Base-by-base conservation (phyloP, 2,329 filamentous ascomycete species). In the Monosporascus sp. region DNA sequence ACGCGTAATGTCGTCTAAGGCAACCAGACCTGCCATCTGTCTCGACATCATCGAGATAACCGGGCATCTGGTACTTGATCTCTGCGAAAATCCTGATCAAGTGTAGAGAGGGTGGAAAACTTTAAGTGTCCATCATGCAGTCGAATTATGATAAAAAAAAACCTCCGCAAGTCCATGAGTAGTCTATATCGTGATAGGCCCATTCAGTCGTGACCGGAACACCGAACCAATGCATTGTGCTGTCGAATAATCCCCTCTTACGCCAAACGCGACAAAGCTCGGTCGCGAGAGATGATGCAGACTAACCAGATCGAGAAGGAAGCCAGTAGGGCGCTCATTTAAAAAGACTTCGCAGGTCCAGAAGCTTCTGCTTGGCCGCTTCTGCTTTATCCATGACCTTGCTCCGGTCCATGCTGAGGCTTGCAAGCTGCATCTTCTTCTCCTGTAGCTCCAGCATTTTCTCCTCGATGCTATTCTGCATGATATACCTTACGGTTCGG, bases 381-480 rank as follows among this genome's bases (percentile, higher is more conserved):
- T 89, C 83, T 5, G 73, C 72, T 68, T 82, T 83, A 53, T 77
- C 78, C 59, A 68, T 67, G 25, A 64, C 62, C 18, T 58, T 63
- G 37, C 59, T 60, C 25, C 81, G 78, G 58, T 89, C 88, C 86
- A 95, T 86, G 66, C 89, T 93, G 60, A 97, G 76, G 65, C 89
- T 90, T 0, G 94, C 94, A 50, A 99, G 74, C 69, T 90, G 87
- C 74, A 88, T 89, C 79, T 99, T 99, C 80, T 94, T 95, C 54
- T 89, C 84, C 70, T 97, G 93, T 57, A 99, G 74, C 63, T 88
- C 80, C 3, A 95, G 75, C 81, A 99, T 96, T 74, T 91, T 93
- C 74, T 96, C 90, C 70, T 99, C 94, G 55, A 99, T 96, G 65
- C 90, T 96, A 55, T 84, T 78, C 24, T 82, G 78, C 90, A 97